A percentile compares a stretch with the other conserved stretches of the same genome.
Evolutionary conservation across 2,329 filamentous ascomycete genomes (phyloP).

Genomic region (Penicillium sp.): DNA sequence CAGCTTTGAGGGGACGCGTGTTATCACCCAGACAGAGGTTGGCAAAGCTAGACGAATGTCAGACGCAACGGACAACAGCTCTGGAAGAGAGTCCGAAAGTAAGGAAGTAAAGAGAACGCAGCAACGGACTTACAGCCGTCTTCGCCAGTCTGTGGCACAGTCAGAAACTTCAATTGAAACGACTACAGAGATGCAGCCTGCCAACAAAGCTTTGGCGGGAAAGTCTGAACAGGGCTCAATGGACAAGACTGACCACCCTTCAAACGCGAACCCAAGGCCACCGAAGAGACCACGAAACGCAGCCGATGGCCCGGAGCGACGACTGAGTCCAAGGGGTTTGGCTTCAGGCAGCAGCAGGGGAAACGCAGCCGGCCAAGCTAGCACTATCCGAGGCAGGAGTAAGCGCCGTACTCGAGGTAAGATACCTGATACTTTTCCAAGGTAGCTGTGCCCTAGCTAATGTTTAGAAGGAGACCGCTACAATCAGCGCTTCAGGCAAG

Average conservation of each 20-base stretch:
- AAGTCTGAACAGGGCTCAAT: neutral
- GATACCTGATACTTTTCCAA: neutral
- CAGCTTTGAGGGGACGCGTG: conserved; percentile 20
- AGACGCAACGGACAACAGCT: conserved; percentile 4
- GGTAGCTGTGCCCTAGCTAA: conserved; percentile 11
- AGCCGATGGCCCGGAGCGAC: conserved; percentile 28
- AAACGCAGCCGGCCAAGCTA: conserved; percentile 8
- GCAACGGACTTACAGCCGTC: conserved; percentile 26
- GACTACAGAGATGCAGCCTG: neutral
- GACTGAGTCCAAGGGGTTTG: conserved; percentile 31
- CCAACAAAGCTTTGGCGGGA: neutral
- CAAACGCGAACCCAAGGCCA: neutral
- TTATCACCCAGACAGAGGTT: neutral
- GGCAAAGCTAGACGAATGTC: conserved; percentile 5
- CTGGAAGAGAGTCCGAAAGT: conserved; percentile 1
- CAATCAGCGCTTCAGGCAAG: conserved; percentile 32
- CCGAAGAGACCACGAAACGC: conserved; percentile 16
- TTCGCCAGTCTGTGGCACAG: conserved; percentile 17
- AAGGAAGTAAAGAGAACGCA: conserved; percentile 20
- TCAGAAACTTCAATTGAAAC: neutral
- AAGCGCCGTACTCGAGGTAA: conserved; percentile 33
- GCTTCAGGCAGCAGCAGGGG: conserved; percentile 31
- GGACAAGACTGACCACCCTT: neutral
- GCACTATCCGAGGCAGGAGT: conserved; percentile 15
- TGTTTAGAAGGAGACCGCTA: conserved; percentile 31